Evolutionary conservation across 768 basidiomycete species (phyloP).

Genomic region (Lactarius evosmus): DNA sequence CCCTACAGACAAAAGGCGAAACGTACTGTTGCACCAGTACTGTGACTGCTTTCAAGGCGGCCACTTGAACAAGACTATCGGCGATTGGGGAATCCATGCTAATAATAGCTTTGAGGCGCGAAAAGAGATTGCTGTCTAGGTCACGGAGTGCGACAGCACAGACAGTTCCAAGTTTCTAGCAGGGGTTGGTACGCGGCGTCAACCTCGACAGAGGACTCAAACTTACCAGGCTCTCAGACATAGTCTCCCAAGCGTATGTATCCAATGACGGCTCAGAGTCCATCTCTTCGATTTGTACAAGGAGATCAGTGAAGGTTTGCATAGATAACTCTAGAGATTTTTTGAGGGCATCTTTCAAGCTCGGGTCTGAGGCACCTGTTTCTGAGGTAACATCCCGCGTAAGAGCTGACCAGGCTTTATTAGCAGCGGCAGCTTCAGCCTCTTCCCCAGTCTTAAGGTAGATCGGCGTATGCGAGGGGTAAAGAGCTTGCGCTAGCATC

Average conservation of each 20-base stretch:
- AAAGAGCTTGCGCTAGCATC: constrained; percentile 67
- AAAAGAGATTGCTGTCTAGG: constrained; percentile 65
- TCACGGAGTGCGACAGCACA: constrained; percentile 71
- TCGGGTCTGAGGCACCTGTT: constrained; percentile 38
- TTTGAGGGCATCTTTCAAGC: constrained; percentile 37
- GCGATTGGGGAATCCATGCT: constrained; percentile 79
- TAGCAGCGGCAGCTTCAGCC: constrained; percentile 78
- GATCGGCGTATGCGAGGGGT: constrained; percentile 33
- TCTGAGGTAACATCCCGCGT: constrained; percentile 51
- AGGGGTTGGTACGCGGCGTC: background rate
- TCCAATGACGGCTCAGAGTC: constrained; percentile 75
- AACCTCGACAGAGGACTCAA: background rate
- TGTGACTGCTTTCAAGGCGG: constrained; percentile 81
- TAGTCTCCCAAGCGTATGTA: constrained; percentile 90
- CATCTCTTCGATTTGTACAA: constrained; percentile 79
- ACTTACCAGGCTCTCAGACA: constrained; percentile 83
- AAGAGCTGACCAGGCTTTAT: constrained; percentile 73
- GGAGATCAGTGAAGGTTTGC: constrained; percentile 74
- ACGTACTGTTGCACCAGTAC: constrained; percentile 78
- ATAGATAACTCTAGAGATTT: constrained; percentile 57
- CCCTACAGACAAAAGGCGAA: background rate
- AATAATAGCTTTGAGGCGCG: constrained; percentile 66
- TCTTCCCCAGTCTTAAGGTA: constrained; percentile 32
- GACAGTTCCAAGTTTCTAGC: constrained; percentile 79
- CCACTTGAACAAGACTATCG: constrained; percentile 83